phyloP scores from a whole-genome alignment of 129 eudicot species.

The Logfia minima region DNA sequence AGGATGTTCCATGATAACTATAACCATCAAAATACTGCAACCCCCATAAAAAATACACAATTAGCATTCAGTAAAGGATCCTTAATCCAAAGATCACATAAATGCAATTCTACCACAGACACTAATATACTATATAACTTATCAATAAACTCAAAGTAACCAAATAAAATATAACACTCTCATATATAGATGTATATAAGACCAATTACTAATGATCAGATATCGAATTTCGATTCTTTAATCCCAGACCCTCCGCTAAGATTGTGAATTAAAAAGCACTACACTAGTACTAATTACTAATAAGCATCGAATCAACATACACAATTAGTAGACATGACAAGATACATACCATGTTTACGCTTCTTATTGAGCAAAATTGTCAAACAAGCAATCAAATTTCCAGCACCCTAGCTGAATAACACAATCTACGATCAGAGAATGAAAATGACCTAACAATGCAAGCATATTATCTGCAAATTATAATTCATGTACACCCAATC shows the following conservation, averaged over 20 bases:
- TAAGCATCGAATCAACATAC: slow-evolving; percentile 14
- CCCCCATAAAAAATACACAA: not conserved
- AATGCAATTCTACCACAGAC: not conserved
- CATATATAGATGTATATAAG: not conserved
- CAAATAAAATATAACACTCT: not conserved
- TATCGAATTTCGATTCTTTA: not conserved
- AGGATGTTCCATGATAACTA: slow-evolving; percentile 85
- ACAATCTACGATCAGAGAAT: slow-evolving; percentile 26
- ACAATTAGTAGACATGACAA: not conserved
- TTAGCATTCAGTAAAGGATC: not conserved
- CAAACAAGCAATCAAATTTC: not conserved
- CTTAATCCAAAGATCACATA: not conserved
- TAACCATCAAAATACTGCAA: slow-evolving; percentile 77
- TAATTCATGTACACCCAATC: not conserved
- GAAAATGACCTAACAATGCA: not conserved
- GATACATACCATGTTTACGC: slow-evolving; percentile 29
- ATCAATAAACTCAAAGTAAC: not conserved
- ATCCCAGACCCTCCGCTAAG: not conserved
- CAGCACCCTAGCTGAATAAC: slow-evolving; percentile 18
- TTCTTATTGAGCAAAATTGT: slow-evolving; percentile 1
- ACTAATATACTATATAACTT: not conserved
- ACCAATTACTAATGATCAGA: not conserved
- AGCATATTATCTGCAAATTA: not conserved
- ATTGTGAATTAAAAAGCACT: not conserved
- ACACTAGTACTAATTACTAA: slow-evolving; percentile 3